Conservation (phyloP, 192 early-diverging fungal species). For the Coemansia sp. region DNA sequence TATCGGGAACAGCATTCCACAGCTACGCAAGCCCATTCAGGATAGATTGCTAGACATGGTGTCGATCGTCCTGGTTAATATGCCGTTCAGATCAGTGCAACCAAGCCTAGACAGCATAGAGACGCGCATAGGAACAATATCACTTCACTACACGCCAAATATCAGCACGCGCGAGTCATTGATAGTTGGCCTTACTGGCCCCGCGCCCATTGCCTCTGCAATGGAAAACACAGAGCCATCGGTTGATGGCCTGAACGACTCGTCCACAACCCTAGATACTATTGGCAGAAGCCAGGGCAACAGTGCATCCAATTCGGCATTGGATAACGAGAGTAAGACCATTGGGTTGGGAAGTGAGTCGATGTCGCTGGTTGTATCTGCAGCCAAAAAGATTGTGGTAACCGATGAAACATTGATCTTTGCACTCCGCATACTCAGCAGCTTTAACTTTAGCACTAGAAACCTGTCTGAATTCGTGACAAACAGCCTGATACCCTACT, state of each 20-base stretch:
- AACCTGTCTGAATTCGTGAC: slow-evolving; percentile 87
- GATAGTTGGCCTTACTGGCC: not conserved
- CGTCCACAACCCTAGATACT: not conserved
- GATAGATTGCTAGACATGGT: slow-evolving; percentile 84
- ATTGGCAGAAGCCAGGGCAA: not conserved
- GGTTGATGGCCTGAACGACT: not conserved
- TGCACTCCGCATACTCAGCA: slow-evolving; percentile 77
- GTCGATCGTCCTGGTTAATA: slow-evolving; percentile 76
- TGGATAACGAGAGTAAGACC: not conserved
- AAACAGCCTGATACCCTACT: slow-evolving; percentile 77
- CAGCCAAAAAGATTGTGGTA: slow-evolving; percentile 15
- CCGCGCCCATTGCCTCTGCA: not conserved
- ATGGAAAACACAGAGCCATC: not conserved
- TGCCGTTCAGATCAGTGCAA: slow-evolving; percentile 74
- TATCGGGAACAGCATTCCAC: slow-evolving; percentile 72
- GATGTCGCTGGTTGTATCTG: slow-evolving; percentile 15
- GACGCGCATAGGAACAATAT: slow-evolving; percentile 12
- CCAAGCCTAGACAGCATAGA: slow-evolving; percentile 51
- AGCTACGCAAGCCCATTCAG: slow-evolving; percentile 77
- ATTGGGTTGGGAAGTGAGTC: not conserved
- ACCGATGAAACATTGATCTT: slow-evolving; percentile 69
- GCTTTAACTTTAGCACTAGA: slow-evolving; percentile 81
- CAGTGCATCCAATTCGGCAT: not conserved
- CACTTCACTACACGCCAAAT: slow-evolving; percentile 27
- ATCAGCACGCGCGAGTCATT: not conserved